Percentiles rank a stretch among this genome's conserved stretches.
Evolutionary conservation across 768 basidiomycete genomes (phyloP).

Genomic region (Dacryopinax spathularia): DNA sequence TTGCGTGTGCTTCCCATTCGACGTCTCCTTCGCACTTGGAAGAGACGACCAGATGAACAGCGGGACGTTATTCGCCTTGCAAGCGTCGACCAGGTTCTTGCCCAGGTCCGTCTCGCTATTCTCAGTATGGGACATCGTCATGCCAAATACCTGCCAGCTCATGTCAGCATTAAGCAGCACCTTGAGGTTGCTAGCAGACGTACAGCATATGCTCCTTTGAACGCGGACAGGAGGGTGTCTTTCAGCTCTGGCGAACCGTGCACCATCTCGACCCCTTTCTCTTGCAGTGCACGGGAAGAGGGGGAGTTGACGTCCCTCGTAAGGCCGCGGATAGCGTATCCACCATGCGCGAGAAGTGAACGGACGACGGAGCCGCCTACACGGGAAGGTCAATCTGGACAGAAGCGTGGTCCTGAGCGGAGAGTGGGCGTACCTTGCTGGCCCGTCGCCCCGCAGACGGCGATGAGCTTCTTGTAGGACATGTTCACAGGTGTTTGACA

Average conservation of each 20-base stretch:
- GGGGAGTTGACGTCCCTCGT: constrained; percentile 14
- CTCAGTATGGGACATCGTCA: not conserved
- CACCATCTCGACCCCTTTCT: not conserved
- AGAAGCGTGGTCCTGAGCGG: not conserved
- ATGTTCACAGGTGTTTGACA: too few species aligned
- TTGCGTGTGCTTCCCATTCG: not conserved
- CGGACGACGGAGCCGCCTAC: constrained; percentile 14
- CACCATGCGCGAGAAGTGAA: constrained; percentile 10
- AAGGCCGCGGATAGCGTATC: constrained; percentile 16
- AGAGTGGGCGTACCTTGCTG: not conserved
- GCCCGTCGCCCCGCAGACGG: constrained; percentile 17
- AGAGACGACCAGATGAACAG: constrained; percentile 17
- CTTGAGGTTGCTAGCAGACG: not conserved
- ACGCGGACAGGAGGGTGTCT: not conserved
- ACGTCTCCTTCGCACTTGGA: not conserved
- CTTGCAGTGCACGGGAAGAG: not conserved
- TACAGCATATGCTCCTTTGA: not conserved
- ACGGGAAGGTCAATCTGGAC: not conserved
- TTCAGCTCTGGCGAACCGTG: not conserved
- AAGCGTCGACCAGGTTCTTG: constrained; percentile 17
- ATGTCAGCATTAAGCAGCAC: too few species aligned
- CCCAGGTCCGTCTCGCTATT: not conserved
- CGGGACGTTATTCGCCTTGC: constrained; percentile 16
- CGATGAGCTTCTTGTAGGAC: constrained; percentile 5
- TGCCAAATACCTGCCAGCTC: not conserved